A percentile compares a stretch with the other conserved stretches of the same genome.
Conservation (phyloP, 257 asterid genomes). For the Salvia hispanica region DNA sequence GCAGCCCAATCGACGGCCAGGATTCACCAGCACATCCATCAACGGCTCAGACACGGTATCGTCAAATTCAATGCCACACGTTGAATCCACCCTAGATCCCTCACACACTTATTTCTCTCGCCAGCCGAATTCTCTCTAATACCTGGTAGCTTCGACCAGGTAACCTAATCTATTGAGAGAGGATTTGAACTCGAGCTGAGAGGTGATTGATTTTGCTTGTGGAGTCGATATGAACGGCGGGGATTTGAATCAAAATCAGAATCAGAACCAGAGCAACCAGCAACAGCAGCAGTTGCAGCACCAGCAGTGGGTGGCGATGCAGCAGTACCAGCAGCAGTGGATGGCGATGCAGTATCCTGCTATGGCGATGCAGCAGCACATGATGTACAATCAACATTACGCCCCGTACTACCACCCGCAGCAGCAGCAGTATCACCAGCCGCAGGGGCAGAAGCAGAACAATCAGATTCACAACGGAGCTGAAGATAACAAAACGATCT, state of each 20-base stretch:
- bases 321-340: slow-evolving; percentile 97
- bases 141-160: slow-evolving; percentile 49
- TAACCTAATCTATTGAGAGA: slow-evolving; percentile 41
- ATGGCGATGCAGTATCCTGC: slow-evolving; percentile 95
- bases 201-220: slow-evolving; percentile 21
- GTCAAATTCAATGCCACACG: slow-evolving; percentile 48
- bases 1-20: slow-evolving; percentile 52
- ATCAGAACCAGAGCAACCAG: slow-evolving; percentile 42
- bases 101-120: slow-evolving; percentile 36
- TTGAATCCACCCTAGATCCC: slow-evolving; percentile 75
- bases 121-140: slow-evolving; percentile 47
- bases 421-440: slow-evolving; percentile 33
- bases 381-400: slow-evolving; percentile 87
- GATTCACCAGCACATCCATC: slow-evolving; percentile 1
- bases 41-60: slow-evolving; percentile 40
- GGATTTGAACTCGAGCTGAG: slow-evolving; percentile 24
- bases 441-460: slow-evolving; percentile 47
- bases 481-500: slow-evolving; percentile 89
- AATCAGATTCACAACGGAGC: slow-evolving; percentile 66
- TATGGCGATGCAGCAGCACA: slow-evolving; percentile 80
- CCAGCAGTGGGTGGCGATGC: slow-evolving; percentile 94
- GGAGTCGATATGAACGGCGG: slow-evolving; percentile 64
- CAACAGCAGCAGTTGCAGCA: slow-evolving; percentile 59
- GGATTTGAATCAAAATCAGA: slow-evolving; percentile 62
- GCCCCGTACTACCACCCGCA: slow-evolving; percentile 75